Conservation (phyloP, 2,329 filamentous ascomycete genomes). For the Cladophialophora exuberans region DNA sequence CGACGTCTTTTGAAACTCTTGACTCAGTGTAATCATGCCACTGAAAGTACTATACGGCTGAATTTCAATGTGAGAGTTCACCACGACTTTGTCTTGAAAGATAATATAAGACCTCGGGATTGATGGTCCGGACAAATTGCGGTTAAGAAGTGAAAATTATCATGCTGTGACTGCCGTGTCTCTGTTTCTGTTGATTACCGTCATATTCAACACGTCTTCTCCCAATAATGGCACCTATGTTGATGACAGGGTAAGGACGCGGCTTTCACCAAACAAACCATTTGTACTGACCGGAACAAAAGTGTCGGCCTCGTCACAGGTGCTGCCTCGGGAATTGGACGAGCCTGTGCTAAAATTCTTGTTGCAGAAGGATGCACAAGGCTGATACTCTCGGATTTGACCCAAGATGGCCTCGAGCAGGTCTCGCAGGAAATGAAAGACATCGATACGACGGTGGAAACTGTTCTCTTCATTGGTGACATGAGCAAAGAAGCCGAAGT, state of each 20-base stretch:
- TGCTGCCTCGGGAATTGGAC: slow-evolving; percentile 29
- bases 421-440: slow-evolving; percentile 22
- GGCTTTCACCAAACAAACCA: background rate
- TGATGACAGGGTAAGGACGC: slow-evolving; percentile 21
- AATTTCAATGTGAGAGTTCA: background rate
- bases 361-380: slow-evolving; percentile 27
- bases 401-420: slow-evolving; percentile 8
- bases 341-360: slow-evolving; percentile 23
- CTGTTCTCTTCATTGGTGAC: slow-evolving; percentile 39
- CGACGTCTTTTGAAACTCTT: no score
- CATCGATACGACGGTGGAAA: slow-evolving; percentile 12
- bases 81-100: background rate
- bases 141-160: background rate
- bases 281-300: slow-evolving; percentile 10
- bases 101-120: background rate
- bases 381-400: slow-evolving; percentile 24
- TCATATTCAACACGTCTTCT: background rate
- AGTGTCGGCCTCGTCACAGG: slow-evolving; percentile 28
- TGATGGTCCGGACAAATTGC: background rate
- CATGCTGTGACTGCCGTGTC: background rate
- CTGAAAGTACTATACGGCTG: slow-evolving; percentile 1
- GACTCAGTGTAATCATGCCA: background rate
- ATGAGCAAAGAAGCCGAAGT: slow-evolving; percentile 55
- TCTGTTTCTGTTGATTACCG: background rate
- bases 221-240: slow-evolving; percentile 16